phyloP scores from a whole-genome alignment of 306 rosid species.

The Astragalus glycyphyllos region DNA sequence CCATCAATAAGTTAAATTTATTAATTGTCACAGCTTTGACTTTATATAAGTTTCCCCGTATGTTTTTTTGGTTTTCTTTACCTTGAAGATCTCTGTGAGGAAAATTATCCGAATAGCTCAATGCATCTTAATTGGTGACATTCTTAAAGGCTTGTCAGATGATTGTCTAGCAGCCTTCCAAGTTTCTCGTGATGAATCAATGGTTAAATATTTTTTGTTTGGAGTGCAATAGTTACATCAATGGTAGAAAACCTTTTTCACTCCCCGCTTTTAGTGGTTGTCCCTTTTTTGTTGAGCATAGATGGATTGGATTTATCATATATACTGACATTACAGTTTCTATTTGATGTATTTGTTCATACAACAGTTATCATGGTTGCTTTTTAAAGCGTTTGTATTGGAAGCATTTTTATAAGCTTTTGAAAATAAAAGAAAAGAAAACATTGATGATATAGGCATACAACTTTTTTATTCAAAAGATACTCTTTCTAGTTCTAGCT shows the following conservation, averaged over 20 bases:
- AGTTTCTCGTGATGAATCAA: constrained; percentile 26
- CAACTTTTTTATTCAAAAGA: not conserved
- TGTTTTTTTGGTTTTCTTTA: constrained; percentile 10
- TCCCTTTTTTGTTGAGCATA: not conserved
- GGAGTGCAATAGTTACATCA: constrained; percentile 24
- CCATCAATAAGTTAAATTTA: constrained; percentile 21
- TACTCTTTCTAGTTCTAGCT: constrained; percentile 14
- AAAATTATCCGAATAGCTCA: constrained; percentile 20
- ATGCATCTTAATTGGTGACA: constrained; percentile 21
- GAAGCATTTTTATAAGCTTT: constrained; percentile 8
- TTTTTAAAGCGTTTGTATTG: constrained; percentile 20
- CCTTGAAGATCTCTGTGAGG: constrained; percentile 23
- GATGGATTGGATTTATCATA: not conserved
- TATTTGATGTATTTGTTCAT: constrained; percentile 18
- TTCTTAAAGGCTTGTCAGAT: constrained; percentile 16
- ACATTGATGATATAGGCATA: constrained; percentile 2
- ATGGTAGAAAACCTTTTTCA: not conserved
- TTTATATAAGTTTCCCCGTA: constrained; percentile 17
- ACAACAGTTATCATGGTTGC: constrained; percentile 15
- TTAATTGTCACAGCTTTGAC: constrained; percentile 20
- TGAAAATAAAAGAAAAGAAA: constrained; percentile 13
- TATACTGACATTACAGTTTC: too few relatives aligned
- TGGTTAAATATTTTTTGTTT: too few relatives aligned
- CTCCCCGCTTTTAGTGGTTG: not conserved
- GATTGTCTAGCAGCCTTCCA: constrained; percentile 27